phyloP scores from a whole-genome alignment of 345 rosid species.

The Alliaria petiolata region DNA sequence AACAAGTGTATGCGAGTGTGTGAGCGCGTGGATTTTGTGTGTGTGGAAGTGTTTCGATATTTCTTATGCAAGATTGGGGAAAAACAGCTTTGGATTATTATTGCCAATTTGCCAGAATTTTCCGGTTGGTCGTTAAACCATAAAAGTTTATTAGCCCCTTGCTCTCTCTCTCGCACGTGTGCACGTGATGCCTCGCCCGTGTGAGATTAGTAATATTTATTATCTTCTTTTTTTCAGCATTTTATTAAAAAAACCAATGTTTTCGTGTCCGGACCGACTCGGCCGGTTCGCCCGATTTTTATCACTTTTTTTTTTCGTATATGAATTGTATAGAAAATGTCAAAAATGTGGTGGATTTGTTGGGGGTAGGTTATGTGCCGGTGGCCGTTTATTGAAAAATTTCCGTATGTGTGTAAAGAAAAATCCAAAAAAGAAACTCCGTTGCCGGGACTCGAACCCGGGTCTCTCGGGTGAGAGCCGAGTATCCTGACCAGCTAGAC shows the following conservation, averaged over 20 bases:
- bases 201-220: background rate
- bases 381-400: background rate
- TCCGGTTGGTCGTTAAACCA: slow-evolving; percentile 48
- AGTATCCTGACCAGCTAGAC: slow-evolving; percentile 61
- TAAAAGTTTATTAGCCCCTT: background rate
- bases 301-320: no score
- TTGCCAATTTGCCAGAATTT: slow-evolving; percentile 31
- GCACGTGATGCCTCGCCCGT: slow-evolving; percentile 14
- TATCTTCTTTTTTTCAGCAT: no score
- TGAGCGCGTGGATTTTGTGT: slow-evolving; percentile 31
- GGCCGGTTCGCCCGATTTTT: no score
- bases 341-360: slow-evolving; percentile 30
- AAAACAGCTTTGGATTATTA: slow-evolving; percentile 2
- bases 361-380: slow-evolving; percentile 30
- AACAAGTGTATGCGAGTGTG: slow-evolving; percentile 28
- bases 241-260: no score
- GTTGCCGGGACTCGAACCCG: slow-evolving; percentile 49
- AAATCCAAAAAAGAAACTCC: background rate
- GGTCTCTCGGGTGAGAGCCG: slow-evolving; percentile 68
- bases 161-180: slow-evolving; percentile 14
- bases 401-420: no score
- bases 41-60: slow-evolving; percentile 41
- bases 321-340: no score
- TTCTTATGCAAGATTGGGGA: slow-evolving; percentile 40
- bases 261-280: no score